These are phyloP conservation scores for Oemleria cerasiformis DNA, from an alignment of 306 rosid species.

Conservation along the genomic window DNA sequence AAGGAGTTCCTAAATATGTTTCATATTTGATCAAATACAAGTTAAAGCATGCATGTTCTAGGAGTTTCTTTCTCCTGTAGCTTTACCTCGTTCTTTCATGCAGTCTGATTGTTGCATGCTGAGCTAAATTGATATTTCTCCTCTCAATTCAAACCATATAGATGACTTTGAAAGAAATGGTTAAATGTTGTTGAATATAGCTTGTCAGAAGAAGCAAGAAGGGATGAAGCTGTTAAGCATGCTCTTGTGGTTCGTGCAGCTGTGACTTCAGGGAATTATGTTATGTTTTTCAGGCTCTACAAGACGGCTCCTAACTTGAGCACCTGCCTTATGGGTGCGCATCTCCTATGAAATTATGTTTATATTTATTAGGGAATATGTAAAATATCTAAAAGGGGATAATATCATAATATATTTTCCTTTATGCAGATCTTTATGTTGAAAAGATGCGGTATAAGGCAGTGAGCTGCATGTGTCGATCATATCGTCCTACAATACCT, in stretches of 20 bases:
- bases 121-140: constrained; percentile 1
- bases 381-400: constrained; percentile 1
- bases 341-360: background rate
- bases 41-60: background rate
- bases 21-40: background rate
- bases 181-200: constrained; percentile 43
- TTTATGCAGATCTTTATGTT: constrained; percentile 70
- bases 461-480: constrained; percentile 86
- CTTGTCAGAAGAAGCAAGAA: constrained; percentile 68
- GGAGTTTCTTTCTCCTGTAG: background rate
- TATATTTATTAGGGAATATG: background rate
- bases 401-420: constrained; percentile 1
- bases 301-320: constrained; percentile 82
- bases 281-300: constrained; percentile 80
- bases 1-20: background rate
- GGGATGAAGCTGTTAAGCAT: constrained; percentile 79
- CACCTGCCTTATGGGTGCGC: constrained; percentile 92
- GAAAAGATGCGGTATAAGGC: constrained; percentile 97
- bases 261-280: constrained; percentile 88
- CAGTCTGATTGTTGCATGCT: background rate
- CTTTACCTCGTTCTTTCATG: background rate
- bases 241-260: constrained; percentile 95
- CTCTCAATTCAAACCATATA: background rate
- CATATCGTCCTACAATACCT: constrained; percentile 86
- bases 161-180: constrained; percentile 16